phyloP scores from a whole-genome alignment of 148 eudicot species.

The Beta vulgaris region DNA sequence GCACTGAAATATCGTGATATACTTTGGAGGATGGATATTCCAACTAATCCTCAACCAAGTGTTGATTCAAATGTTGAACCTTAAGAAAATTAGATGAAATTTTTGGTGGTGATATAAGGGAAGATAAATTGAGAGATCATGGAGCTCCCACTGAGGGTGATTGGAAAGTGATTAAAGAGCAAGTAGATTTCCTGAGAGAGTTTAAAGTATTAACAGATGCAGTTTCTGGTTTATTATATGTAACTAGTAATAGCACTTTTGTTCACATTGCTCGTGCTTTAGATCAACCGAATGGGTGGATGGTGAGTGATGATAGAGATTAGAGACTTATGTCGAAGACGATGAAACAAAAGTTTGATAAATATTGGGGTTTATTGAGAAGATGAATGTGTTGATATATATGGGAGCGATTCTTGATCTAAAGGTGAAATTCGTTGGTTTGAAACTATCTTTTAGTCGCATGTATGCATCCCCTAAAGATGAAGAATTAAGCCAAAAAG shows the following conservation, averaged over 20 bases:
- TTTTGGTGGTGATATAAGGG: neutral
- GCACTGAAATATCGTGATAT: neutral
- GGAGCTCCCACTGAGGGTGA: neutral
- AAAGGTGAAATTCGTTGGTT: constrained; percentile 3
- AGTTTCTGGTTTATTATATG: neutral
- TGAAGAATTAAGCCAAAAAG: neutral
- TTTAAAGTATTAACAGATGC: neutral
- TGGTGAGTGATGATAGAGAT: neutral
- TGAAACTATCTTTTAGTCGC: neutral
- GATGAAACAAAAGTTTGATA: too few species aligned
- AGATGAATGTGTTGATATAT: neutral
- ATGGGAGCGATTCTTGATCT: constrained; percentile 7
- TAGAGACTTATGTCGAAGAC: too few species aligned
- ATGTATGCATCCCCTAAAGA: neutral
- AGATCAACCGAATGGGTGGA: constrained; percentile 7
- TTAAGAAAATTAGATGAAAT: neutral
- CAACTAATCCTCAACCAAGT: neutral
- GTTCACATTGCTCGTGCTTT: constrained; percentile 13
- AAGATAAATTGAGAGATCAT: neutral
- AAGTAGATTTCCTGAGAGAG: neutral
- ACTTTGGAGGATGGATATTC: constrained; percentile 2
- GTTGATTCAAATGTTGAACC: neutral
- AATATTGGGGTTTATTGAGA: too few species aligned
- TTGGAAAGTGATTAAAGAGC: neutral
- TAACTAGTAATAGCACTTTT: constrained; percentile 8